Base-by-base conservation (phyloP, 306 rosid species). In the Neltuma alba region DNA sequence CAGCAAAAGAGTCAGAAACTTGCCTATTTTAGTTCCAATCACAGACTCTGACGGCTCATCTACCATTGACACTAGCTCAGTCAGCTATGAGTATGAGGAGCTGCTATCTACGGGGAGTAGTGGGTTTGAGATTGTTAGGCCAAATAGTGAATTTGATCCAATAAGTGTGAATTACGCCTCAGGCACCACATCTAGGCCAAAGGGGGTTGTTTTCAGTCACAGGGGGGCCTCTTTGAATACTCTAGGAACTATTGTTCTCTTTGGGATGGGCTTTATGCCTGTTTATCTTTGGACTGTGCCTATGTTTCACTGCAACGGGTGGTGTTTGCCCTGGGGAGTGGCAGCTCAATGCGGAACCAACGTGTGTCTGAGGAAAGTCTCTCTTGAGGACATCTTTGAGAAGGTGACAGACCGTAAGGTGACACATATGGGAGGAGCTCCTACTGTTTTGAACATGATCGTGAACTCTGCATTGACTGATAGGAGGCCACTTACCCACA, bases 261-360 rank as follows among this genome's bases (percentile, higher is more conserved):
- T 82, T 28, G 85, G 86, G 45, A 89, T 94, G 83, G 88, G 89
- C 14, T 72, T 86, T 2, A 87, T 81, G 87, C 91, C 97, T 0
- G 92, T 92, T 69, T 92, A 92, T 79, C 97, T 92, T 13, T 94
- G 99, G 97, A 91, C 88, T 31, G 93, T 87, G 78, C 99, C 99
- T 4, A 76, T 94, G 89, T 92, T 92, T 73, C 97, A 94, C 82
- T 87, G 92, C 88, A 91, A 94, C 33, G 97, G 99, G 20, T 92
- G 98, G 98, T 91, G 97, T 81, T 87, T 92, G 42, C 83, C 85
- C 55, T 94, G 97, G 98, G 97, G 97, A 37, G 25, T 88, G 38
- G 93, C 98, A 14, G 94, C 97, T 45, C 97, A 89, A 41, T 88
- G 90, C 6, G 98, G 97, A 18, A 85, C 87, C 72, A 94, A 89